Percentiles rank a stretch among this genome's conserved stretches.
Conservation (phyloP, 2,329 filamentous ascomycete genomes). For the Hypoxylon sp. region DNA sequence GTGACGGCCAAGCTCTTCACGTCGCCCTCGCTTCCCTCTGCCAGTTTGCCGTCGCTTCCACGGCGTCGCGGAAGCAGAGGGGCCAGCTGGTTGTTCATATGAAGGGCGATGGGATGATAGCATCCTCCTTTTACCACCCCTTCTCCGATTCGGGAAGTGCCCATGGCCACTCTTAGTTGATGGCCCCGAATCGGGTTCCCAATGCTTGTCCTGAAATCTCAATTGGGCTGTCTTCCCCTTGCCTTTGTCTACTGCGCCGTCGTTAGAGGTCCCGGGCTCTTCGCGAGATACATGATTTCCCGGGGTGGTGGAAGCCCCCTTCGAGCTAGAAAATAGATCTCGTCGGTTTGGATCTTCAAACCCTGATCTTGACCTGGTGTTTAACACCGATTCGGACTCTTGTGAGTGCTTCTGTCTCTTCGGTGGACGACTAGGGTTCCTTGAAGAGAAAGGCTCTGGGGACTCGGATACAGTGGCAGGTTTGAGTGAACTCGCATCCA, state of each 20-base stretch:
- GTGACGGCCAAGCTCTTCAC: not conserved
- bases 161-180: not conserved
- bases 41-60: not conserved
- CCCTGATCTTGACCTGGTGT: not conserved
- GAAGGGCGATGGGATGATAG: constrained; percentile 5
- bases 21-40: constrained; percentile 3
- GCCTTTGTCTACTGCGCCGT: not conserved
- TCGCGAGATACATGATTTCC: not conserved
- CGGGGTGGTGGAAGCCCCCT: too few relatives aligned
- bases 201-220: not conserved
- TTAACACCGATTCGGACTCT: not conserved
- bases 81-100: constrained; percentile 6
- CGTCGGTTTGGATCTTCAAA: not conserved
- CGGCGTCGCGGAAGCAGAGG: not conserved
- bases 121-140: not conserved
- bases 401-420: constrained; percentile 16
- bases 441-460: not conserved
- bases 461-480: not conserved
- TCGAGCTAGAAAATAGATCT: not conserved
- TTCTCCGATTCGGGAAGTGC: not conserved
- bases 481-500: not conserved
- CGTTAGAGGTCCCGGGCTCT: not conserved
- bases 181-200: not conserved
- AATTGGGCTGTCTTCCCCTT: constrained; percentile 1
- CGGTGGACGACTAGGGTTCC: not conserved